Evolutionary conservation across 805 yeast genomes (phyloP), one percentile per base, ranked within the genome.

Genomic region (Osmozyma mogii): DNA sequence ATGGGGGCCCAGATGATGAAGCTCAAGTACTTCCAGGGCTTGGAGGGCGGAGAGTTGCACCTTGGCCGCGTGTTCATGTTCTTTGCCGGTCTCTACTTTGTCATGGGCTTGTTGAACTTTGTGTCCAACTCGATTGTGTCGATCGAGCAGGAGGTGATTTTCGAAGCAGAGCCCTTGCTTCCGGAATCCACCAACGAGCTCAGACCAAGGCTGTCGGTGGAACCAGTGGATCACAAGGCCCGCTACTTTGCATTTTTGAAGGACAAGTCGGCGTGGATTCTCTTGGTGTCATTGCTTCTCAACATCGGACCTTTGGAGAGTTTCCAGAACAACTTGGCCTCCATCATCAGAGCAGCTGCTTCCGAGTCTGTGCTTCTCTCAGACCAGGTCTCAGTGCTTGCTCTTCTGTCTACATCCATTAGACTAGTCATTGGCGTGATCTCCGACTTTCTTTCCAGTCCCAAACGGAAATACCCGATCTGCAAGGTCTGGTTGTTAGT

Each of bases 271-370:
- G 72, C 84, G 26, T 78, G 84, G 64, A 35, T 79, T 2, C 54
- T 84, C n/a, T 61, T 82, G 15, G 35, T 68, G 3, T 69, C 85
- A 8, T 65, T 87, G 30, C 61, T 87, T 16, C 54, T 84, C 26
- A 68, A 78, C 19, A 56, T 84, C 16, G 97, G 97, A 0, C 89
- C 95, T 0, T 59, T 84, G 33, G 97, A 88, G 45, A 75, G 84
- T 66, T 85, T 73, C 52, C 74, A 84, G 38, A 82, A 85, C 32
- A 84, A 87, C 48, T 68, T 88, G 68, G 92, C 89, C 1, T 78
- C 87, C 6, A 59, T 88, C 9, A 57, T 79, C n/a, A 54, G 58
- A 23, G 53, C 70, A 21, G 50, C 63, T 4, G 54, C 58, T 15
- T 38, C 31, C 5, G 29, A 29, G 9, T 20, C 22, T 3, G 43